phyloP scores from a whole-genome alignment of 768 basidiomycete genomes.

The Antrodiella citrinella region DNA sequence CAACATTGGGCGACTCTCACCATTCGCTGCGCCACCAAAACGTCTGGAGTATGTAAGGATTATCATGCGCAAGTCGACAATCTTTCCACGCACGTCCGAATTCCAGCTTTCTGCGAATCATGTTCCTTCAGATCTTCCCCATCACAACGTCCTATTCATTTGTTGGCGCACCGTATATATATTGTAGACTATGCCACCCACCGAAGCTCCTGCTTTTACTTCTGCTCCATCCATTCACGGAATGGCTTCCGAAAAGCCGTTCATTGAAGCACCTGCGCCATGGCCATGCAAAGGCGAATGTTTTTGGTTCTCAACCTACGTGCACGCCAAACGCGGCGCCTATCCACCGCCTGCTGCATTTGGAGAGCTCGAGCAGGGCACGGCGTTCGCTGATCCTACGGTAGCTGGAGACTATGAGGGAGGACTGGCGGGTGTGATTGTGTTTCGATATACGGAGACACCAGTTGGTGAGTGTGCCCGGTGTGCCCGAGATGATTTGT shows the following conservation, averaged over 20 bases:
- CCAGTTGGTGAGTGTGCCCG: slow-evolving; percentile 6
- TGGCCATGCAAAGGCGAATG: slow-evolving; percentile 8
- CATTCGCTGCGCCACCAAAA: too few relatives aligned
- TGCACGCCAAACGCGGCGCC: background rate
- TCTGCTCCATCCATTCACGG: too few relatives aligned
- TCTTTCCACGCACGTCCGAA: too few relatives aligned
- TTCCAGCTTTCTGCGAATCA: too few relatives aligned
- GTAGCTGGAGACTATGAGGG: slow-evolving; percentile 4
- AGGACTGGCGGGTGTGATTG: slow-evolving; percentile 2
- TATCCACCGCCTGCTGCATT: background rate
- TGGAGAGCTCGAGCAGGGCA: slow-evolving; percentile 1
- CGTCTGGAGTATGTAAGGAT: too few relatives aligned
- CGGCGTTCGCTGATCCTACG: slow-evolving; percentile 3
- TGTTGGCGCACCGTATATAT: too few relatives aligned
- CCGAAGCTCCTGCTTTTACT: too few relatives aligned
- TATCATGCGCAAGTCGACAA: too few relatives aligned
- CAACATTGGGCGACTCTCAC: too few relatives aligned
- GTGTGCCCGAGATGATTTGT: background rate
- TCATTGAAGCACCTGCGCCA: slow-evolving; percentile 2
- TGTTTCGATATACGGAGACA: slow-evolving; percentile 4
- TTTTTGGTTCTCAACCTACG: slow-evolving; percentile 5
- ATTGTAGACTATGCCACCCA: too few relatives aligned
- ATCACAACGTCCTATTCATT: too few relatives aligned
- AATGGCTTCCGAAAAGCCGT: slow-evolving; percentile 1
- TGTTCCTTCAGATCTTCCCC: too few relatives aligned